Evolutionary conservation across 148 eudicot genomes (phyloP).

Genomic region (Vaccinium macrocarpon): DNA sequence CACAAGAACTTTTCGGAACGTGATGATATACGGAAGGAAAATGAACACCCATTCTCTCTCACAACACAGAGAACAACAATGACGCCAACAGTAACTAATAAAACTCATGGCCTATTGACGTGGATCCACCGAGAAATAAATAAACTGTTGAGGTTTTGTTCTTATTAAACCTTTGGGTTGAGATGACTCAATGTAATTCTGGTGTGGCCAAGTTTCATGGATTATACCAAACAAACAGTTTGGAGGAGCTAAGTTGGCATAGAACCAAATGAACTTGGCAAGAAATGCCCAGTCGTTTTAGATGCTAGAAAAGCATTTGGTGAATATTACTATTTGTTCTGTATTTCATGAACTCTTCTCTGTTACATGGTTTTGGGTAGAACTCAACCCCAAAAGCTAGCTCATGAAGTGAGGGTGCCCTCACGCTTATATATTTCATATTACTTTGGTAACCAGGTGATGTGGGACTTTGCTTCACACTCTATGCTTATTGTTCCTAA

Average conservation of each 20-base stretch:
- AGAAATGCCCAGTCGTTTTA: background rate
- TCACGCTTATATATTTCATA: too few relatives aligned
- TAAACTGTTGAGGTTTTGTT: background rate
- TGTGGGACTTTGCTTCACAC: too few relatives aligned
- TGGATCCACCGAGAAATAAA: background rate
- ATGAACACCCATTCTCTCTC: background rate
- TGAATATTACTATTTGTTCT: background rate
- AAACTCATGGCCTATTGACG: background rate
- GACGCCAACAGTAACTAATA: background rate
- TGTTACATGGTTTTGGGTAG: too few relatives aligned
- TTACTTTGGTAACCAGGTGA: too few relatives aligned
- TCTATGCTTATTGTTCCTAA: background rate
- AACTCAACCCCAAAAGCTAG: too few relatives aligned
- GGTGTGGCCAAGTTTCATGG: background rate
- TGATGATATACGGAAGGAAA: background rate
- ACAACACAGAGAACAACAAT: background rate
- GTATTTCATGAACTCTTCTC: background rate
- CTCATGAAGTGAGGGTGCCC: too few relatives aligned
- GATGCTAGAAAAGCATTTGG: background rate
- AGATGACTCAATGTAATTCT: background rate
- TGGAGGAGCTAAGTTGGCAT: background rate
- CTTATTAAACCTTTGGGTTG: background rate
- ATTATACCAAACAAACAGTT: background rate
- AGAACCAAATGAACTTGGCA: background rate
- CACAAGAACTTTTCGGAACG: background rate